Evolutionary conservation across 345 rosid species (phyloP), one percentile per base, ranked within the genome.

Genomic region (Moricandia arvensis): DNA sequence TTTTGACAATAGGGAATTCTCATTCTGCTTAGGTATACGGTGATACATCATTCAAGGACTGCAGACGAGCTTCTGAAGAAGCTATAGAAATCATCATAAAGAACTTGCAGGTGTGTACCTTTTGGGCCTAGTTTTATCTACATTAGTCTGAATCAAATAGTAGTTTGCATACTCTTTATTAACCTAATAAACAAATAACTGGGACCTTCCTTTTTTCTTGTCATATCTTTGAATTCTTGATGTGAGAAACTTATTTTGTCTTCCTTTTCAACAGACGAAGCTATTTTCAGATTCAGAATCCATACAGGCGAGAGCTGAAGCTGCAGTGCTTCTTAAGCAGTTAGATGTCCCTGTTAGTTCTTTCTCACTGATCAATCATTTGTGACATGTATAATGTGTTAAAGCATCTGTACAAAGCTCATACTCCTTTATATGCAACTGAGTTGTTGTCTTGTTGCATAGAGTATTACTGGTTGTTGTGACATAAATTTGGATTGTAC

Each of bases 31-130:
- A 96, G 99, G 94, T 81, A 80, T 93, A 96, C 67, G 99, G 99
- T 49, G 97, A 93, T 81, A 87, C 99, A 58, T 92, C 99, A 38
- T 96, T 96, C 87, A 86, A 84, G 81, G 99, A 96, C 57, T 96
- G 99, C 82, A 91, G 92, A 77, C 88, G 87, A 84, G 97, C 96
- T 77, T 96, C 99, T 4, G 98, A 91, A 85, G 98, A 89, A 85
- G 97, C 95, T 63, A 78, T 96, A 79, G 83, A 86, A 37, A 82
- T 75, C 69, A 85, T 96, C 73, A 81, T 80, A 34, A 89, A 86
- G 81, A 89, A 85, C 63, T 86, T 96, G 85, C 91, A 93, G 99
- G 99, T 89, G 99, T 89, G 65, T 38, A n/a, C n/a, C 68, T 69
- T 79, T 15, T 74, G 66, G 53, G 59, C 49, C 55, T 68, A 68